Percentiles rank a stretch among this genome's conserved stretches.
Conservation (phyloP, 768 basidiomycete species). For the Pisolithus orientalis region DNA sequence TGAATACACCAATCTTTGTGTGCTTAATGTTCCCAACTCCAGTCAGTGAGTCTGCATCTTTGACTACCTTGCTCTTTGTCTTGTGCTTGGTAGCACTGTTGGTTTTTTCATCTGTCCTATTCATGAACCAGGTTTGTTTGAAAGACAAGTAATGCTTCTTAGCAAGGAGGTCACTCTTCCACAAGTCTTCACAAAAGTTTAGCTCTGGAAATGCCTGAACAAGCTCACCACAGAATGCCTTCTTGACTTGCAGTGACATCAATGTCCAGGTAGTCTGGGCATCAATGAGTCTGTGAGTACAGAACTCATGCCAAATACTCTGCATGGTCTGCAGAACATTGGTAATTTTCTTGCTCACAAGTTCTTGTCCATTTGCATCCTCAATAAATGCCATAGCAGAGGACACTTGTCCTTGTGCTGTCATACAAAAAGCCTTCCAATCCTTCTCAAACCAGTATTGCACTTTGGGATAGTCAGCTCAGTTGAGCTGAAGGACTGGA, state of each 20-base stretch:
- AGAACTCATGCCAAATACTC: not conserved
- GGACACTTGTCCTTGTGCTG: not conserved
- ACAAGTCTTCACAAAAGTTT: not conserved
- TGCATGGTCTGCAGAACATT: not conserved
- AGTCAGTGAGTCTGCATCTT: not conserved
- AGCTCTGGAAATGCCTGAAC: not conserved
- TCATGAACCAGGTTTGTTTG: not conserved
- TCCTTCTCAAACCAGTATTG: not conserved
- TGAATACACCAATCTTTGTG: not conserved
- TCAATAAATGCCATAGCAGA: not conserved
- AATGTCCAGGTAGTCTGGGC: not conserved
- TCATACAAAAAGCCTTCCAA: not conserved
- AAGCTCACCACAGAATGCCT: not conserved
- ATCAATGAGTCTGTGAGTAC: not conserved
- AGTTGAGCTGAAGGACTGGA: not conserved
- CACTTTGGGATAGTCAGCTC: not conserved
- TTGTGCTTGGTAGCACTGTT: not conserved
- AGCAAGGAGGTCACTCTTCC: not conserved
- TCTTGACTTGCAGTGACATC: not conserved
- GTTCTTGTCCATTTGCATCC: not conserved
- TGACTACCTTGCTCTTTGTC: not conserved
- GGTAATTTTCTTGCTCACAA: not conserved
- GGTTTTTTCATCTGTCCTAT: not conserved
- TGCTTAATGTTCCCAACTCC: not conserved
- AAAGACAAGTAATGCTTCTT: not conserved